Evolutionary conservation across 2,329 filamentous ascomycete genomes (phyloP).

Genomic region (Penicillium sp.): DNA sequence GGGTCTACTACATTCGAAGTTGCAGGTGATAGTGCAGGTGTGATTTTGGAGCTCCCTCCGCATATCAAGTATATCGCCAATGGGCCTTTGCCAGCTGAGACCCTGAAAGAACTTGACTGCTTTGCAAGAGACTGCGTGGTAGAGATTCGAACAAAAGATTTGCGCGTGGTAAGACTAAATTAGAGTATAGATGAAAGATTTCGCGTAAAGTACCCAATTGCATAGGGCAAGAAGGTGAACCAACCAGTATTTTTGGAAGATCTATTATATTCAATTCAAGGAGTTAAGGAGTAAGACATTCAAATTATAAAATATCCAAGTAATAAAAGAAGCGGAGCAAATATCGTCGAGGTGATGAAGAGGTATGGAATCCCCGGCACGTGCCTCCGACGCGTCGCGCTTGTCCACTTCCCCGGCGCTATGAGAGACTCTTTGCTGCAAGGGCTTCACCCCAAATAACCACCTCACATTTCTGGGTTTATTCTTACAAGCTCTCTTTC

Average conservation of each 20-base stretch:
- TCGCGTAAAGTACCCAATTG: slow-evolving; percentile 1
- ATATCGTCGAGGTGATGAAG: slow-evolving; percentile 23
- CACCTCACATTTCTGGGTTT: slow-evolving; percentile 4
- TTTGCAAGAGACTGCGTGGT: background rate
- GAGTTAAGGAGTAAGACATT: background rate
- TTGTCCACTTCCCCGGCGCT: slow-evolving; percentile 13
- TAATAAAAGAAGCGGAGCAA: background rate
- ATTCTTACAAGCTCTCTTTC: slow-evolving; percentile 17
- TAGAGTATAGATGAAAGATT: background rate
- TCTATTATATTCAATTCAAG: background rate
- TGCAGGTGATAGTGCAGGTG: slow-evolving; percentile 24
- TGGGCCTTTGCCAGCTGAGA: slow-evolving; percentile 30
- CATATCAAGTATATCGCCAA: slow-evolving; percentile 29
- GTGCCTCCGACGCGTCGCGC: slow-evolving; percentile 28
- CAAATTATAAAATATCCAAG: background rate
- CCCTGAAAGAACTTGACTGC: slow-evolving; percentile 10
- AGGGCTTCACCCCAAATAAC: slow-evolving; percentile 15
- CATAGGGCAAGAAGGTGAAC: background rate
- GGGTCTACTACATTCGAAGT: slow-evolving; percentile 32
- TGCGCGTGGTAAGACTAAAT: background rate
- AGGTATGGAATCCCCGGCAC: slow-evolving; percentile 25
- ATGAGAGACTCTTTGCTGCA: slow-evolving; percentile 10
- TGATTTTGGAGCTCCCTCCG: slow-evolving; percentile 37
- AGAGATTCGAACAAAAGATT: background rate
- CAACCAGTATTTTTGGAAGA: background rate